Percentiles rank a stretch among this genome's conserved stretches.
phyloP scores from a whole-genome alignment of 345 rosid species.

The Brassica nigra region DNA sequence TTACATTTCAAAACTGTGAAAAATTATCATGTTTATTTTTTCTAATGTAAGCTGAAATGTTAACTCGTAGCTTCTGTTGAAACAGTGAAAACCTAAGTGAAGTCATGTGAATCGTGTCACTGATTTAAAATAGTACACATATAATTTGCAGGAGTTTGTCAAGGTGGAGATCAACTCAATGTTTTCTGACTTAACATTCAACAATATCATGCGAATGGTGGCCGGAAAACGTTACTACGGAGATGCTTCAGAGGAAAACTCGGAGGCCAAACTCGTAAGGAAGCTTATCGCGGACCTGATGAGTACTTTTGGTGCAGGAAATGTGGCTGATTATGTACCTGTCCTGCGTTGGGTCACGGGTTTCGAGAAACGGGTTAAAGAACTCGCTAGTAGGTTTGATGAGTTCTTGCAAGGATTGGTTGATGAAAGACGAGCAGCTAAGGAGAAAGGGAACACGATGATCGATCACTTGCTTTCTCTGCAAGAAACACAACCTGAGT shows the following conservation, averaged over 20 bases:
- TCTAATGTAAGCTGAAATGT: neutral
- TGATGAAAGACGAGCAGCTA: slow-evolving; percentile 47
- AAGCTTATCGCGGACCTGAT: slow-evolving; percentile 42
- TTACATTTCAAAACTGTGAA: too few species aligned
- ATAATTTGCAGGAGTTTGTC: slow-evolving; percentile 23
- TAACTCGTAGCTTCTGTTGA: neutral
- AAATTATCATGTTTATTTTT: neutral
- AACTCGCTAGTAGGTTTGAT: slow-evolving; percentile 40
- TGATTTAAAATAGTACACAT: neutral
- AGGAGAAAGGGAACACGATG: slow-evolving; percentile 39
- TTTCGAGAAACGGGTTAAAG: slow-evolving; percentile 36
- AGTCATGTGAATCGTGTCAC: neutral
- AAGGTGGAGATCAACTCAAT: slow-evolving; percentile 48
- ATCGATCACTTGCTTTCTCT: slow-evolving; percentile 58
- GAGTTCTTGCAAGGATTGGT: slow-evolving; percentile 52
- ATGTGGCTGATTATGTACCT: slow-evolving; percentile 54
- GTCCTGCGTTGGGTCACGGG: slow-evolving; percentile 44
- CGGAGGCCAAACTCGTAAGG: slow-evolving; percentile 46
- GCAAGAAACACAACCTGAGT: slow-evolving; percentile 54
- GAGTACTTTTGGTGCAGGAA: slow-evolving; percentile 32
- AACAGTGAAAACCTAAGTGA: neutral
- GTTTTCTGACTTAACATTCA: slow-evolving; percentile 48
- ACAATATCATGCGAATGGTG: slow-evolving; percentile 48
- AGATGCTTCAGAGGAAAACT: slow-evolving; percentile 37
- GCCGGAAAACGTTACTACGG: slow-evolving; percentile 59